A percentile compares a stretch with the other conserved stretches of the same genome.
Evolutionary conservation across 208 protist species (phyloP).

Genomic region (Leishmania gerbilli): DNA sequence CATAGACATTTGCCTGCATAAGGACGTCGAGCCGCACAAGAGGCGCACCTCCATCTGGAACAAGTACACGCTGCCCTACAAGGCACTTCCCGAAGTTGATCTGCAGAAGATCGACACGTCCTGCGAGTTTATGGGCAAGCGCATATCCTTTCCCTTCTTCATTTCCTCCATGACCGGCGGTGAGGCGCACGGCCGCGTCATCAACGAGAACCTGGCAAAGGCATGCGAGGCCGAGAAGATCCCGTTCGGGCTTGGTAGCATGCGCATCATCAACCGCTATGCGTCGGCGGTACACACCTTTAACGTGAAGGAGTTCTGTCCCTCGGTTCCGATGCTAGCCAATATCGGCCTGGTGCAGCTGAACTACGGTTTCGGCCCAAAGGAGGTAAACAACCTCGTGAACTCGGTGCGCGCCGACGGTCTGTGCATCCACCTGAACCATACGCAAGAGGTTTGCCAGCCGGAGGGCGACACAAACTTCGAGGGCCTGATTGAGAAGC

Average conservation of each 20-base stretch:
- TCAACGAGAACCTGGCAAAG: constrained; percentile 91
- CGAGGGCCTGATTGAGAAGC: constrained; percentile 74
- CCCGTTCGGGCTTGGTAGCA: constrained; percentile 89
- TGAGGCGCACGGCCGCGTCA: constrained; percentile 86
- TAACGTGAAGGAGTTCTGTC: constrained; percentile 87
- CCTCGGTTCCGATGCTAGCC: constrained; percentile 90
- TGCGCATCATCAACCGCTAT: constrained; percentile 92
- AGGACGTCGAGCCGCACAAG: constrained; percentile 87
- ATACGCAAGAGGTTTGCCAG: constrained; percentile 90
- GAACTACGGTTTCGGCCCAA: constrained; percentile 91
- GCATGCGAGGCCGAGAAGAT: constrained; percentile 88
- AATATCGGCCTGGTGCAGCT: constrained; percentile 93
- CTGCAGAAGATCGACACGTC: constrained; percentile 76
- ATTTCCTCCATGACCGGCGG: constrained; percentile 93
- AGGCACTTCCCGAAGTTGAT: constrained; percentile 85
- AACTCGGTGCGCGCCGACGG: constrained; percentile 84
- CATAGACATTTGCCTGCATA: constrained; percentile 89
- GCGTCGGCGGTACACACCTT: constrained; percentile 81
- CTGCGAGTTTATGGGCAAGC: constrained; percentile 71
- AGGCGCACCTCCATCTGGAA: constrained; percentile 61
- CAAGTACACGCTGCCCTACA: constrained; percentile 87
- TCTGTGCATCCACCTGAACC: constrained; percentile 92
- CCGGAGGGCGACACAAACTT: constrained; percentile 94
- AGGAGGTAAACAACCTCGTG: constrained; percentile 85
- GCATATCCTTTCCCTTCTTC: constrained; percentile 86